Conservation (phyloP, 257 asterid genomes). For the Galeopsis tetrahit region DNA sequence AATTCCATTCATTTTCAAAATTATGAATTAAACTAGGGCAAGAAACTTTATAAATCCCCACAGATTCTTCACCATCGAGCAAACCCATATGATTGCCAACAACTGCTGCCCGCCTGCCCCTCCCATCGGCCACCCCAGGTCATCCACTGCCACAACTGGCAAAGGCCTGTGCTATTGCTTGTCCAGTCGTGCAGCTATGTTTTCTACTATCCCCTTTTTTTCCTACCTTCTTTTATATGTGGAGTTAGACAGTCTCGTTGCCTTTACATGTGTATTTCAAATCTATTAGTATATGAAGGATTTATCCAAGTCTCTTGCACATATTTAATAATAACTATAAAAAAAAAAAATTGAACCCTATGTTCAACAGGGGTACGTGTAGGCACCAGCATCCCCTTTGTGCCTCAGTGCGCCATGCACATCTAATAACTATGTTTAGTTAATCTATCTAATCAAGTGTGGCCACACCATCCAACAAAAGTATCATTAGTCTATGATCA, state of each 20-base stretch:
- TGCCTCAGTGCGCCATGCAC: background rate
- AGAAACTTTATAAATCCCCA: background rate
- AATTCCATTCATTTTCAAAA: background rate
- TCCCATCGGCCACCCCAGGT: background rate
- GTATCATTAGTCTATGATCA: background rate
- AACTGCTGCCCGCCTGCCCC: background rate
- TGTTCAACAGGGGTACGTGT: background rate
- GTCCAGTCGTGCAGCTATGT: background rate
- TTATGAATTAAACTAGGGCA: background rate
- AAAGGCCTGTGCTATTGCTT: background rate
- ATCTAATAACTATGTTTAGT: background rate
- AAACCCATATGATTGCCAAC: background rate
- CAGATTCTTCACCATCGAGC: background rate
- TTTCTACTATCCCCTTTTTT: background rate
- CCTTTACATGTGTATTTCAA: background rate
- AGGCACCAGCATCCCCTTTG: background rate
- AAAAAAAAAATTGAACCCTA: background rate
- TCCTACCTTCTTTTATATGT: background rate
- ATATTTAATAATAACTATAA: background rate
- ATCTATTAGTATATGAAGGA: background rate
- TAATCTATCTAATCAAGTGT: background rate
- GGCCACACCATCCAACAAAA: background rate
- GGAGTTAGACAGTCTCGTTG: background rate
- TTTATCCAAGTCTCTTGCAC: background rate
- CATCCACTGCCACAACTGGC: background rate